Conservation (phyloP, 768 basidiomycete genomes). For the Podaxis sp. region DNA sequence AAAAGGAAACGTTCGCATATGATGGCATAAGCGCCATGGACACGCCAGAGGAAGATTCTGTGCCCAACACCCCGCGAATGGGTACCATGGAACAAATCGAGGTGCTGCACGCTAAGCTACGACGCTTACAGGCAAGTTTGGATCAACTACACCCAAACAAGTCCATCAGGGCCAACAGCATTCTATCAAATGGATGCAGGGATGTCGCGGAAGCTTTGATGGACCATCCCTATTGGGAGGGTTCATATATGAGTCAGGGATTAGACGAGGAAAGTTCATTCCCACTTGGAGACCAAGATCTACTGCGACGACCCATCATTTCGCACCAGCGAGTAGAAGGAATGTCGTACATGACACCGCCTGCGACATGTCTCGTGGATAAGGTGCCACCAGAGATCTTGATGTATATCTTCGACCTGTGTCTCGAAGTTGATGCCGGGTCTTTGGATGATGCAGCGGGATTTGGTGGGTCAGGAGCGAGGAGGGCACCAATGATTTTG, state of each 20-base stretch:
- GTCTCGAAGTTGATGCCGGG: neutral
- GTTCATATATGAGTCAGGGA: neutral
- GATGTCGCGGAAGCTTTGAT: neutral
- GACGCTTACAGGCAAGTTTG: neutral
- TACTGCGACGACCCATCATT: neutral
- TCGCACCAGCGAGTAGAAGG: neutral
- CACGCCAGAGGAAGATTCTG: slow-evolving; percentile 3
- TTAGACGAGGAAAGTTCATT: neutral
- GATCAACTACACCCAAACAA: neutral
- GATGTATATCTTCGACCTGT: slow-evolving; percentile 12
- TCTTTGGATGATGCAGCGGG: slow-evolving; percentile 10
- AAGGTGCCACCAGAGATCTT: slow-evolving; percentile 6
- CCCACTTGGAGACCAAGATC: neutral
- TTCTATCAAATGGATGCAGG: neutral
- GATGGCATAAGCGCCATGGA: neutral
- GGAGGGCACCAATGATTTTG: slow-evolving; percentile 4
- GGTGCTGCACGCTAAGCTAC: neutral
- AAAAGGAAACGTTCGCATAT: slow-evolving; percentile 1
- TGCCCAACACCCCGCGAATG: slow-evolving; percentile 1
- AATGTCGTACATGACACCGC: neutral
- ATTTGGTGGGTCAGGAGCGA: neutral
- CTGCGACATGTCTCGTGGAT: neutral
- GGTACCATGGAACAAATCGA: slow-evolving; percentile 1
- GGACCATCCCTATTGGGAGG: neutral
- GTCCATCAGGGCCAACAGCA: neutral